Evolutionary conservation across 805 yeast species (phyloP).

Genomic region (Candida oleophila): DNA sequence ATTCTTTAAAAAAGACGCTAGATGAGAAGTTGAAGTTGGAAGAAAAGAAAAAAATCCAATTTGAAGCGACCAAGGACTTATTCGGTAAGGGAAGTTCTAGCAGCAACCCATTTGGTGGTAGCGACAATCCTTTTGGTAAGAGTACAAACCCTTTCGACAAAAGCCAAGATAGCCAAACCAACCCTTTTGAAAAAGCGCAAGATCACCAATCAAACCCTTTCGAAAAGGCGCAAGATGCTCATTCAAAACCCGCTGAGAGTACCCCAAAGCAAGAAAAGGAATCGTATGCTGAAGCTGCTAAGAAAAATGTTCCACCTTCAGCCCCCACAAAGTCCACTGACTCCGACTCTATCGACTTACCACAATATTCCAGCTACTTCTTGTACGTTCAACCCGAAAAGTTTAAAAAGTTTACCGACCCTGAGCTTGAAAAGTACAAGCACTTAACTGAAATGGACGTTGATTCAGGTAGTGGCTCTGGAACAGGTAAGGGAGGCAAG

Average conservation of each 20-base stretch:
- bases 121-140: slow-evolving; percentile 20
- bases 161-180: background rate
- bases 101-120: slow-evolving; percentile 41
- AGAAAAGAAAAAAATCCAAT: slow-evolving; percentile 38
- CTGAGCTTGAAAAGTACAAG: slow-evolving; percentile 47
- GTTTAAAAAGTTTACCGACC: slow-evolving; percentile 53
- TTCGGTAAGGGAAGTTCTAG: slow-evolving; percentile 18
- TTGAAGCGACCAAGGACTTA: slow-evolving; percentile 42
- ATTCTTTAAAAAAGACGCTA: slow-evolving; percentile 27
- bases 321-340: slow-evolving; percentile 5
- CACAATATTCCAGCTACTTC: slow-evolving; percentile 63
- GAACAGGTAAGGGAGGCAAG: slow-evolving; percentile 5
- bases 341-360: slow-evolving; percentile 25
- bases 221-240: slow-evolving; percentile 1
- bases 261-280: background rate
- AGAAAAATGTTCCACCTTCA: slow-evolving; percentile 8
- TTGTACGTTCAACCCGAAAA: slow-evolving; percentile 73
- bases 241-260: slow-evolving; percentile 1
- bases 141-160: slow-evolving; percentile 15
- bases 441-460: slow-evolving; percentile 52
- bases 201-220: slow-evolving; percentile 17
- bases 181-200: slow-evolving; percentile 11
- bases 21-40: slow-evolving; percentile 43
- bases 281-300: slow-evolving; percentile 22
- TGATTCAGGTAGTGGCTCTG: slow-evolving; percentile 18